Evolutionary conservation across 495 filamentous ascomycete species (phyloP).

Genomic region (Tetracladium marchalianum): DNA sequence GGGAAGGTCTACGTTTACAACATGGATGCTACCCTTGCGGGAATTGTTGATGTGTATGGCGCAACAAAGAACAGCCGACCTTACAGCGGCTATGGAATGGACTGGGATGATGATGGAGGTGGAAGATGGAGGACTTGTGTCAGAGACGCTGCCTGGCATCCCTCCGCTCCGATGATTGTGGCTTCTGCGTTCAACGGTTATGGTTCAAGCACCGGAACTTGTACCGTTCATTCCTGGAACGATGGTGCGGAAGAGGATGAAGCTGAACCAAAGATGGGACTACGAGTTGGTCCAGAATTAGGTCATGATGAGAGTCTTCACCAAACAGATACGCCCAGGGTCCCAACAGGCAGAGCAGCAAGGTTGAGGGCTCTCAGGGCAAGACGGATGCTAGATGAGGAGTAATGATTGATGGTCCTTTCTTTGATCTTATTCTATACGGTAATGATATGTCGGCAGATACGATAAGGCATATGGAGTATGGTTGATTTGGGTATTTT

Average conservation of each 20-base stretch:
- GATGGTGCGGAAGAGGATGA: constrained; percentile 50
- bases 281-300: constrained; percentile 33
- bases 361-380: too few species aligned
- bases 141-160: constrained; percentile 93
- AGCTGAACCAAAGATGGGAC: constrained; percentile 43
- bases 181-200: constrained; percentile 68
- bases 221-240: constrained; percentile 60
- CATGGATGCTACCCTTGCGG: constrained; percentile 80
- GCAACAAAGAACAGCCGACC: constrained; percentile 38
- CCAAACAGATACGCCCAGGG: not conserved
- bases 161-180: constrained; percentile 77
- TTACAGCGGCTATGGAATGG: constrained; percentile 3
- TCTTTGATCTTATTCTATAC: too few species aligned
- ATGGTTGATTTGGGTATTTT: too few species aligned
- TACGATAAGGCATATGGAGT: too few species aligned
- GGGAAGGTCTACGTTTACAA: constrained; percentile 90
- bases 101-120: constrained; percentile 22
- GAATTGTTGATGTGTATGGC: constrained; percentile 62
- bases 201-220: constrained; percentile 53
- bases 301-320: constrained; percentile 24
- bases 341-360: too few species aligned
- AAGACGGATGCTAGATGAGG: too few species aligned
- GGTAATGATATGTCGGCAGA: too few species aligned
- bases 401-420: too few species aligned
- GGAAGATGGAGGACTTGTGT: constrained; percentile 67